Evolutionary conservation across 306 rosid genomes (phyloP).

Genomic region (Dicorynia guianensis): DNA sequence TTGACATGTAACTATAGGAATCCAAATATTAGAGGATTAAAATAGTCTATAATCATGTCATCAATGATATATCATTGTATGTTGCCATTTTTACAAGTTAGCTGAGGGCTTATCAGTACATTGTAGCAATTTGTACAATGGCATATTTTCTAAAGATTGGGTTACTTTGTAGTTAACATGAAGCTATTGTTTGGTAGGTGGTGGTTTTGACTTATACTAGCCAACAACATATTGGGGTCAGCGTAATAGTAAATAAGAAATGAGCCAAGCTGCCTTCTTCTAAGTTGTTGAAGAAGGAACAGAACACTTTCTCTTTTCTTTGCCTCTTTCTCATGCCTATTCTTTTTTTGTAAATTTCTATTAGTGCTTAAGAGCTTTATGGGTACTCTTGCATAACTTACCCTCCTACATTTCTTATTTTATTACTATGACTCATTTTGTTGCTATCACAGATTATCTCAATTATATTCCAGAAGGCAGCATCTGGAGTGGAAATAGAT

Average conservation of each 20-base stretch:
- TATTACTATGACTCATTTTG: conserved; percentile 31
- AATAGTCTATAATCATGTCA: too few species aligned
- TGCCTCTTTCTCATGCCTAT: too few species aligned
- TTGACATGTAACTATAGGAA: too few species aligned
- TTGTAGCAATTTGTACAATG: too few species aligned
- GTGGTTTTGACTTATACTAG: conserved; percentile 29
- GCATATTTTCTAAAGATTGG: background rate
- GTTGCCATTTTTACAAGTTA: too few species aligned
- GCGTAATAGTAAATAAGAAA: conserved; percentile 1
- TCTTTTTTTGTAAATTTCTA: too few species aligned
- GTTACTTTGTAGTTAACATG: conserved; percentile 14
- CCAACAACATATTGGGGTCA: conserved; percentile 23
- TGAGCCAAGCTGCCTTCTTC: background rate
- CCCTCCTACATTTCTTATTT: conserved; percentile 20
- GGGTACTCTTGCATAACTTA: background rate
- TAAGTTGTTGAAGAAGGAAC: background rate
- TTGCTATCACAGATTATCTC: conserved; percentile 62
- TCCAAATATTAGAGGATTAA: too few species aligned
- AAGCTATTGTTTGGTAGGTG: background rate
- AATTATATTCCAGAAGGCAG: conserved; percentile 76
- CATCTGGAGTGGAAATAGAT: conserved; percentile 87
- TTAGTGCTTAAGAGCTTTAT: background rate
- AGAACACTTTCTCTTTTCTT: background rate
- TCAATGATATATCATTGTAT: too few species aligned
- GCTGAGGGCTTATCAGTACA: too few species aligned